Percentiles rank a stretch among this genome's conserved stretches.
Conservation (phyloP, 805 yeast species). For the Candida ficus region DNA sequence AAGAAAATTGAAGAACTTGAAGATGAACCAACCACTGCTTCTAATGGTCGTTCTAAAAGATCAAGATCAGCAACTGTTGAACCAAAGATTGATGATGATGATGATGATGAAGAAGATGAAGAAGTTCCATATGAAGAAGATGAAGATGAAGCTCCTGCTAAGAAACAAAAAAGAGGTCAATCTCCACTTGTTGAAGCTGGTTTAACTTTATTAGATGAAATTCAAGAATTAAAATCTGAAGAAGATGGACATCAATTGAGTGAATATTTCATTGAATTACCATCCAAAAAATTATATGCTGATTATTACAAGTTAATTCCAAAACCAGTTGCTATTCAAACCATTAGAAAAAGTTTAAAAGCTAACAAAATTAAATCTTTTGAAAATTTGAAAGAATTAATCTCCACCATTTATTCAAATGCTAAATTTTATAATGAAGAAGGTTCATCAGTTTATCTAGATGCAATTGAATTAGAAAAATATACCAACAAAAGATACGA, state of each 20-base stretch:
- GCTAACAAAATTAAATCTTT: slow-evolving; percentile 42
- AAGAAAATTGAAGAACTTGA: slow-evolving; percentile 9
- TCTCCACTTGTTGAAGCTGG: slow-evolving; percentile 25
- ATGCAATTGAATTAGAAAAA: slow-evolving; percentile 71
- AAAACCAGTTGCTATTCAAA: slow-evolving; percentile 64
- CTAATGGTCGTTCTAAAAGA: slow-evolving; percentile 18
- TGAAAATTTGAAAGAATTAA: slow-evolving; percentile 49
- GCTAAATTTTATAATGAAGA: slow-evolving; percentile 89
- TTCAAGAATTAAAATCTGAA: slow-evolving; percentile 36
- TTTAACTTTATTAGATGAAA: slow-evolving; percentile 39
- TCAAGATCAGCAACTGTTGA: slow-evolving; percentile 18
- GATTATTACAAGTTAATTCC: slow-evolving; percentile 64
- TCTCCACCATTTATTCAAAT: slow-evolving; percentile 73
- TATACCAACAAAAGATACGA: slow-evolving; percentile 55
- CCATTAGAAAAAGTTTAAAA: slow-evolving; percentile 50
- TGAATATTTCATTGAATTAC: slow-evolving; percentile 62
- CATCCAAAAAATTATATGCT: slow-evolving; percentile 71
- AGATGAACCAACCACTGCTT: slow-evolving; percentile 4
- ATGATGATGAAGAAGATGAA: slow-evolving; percentile 4
- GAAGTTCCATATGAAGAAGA: slow-evolving; percentile 2
- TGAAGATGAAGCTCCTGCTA: slow-evolving; percentile 10
- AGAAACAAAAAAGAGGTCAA: slow-evolving; percentile 22
- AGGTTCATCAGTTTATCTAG: slow-evolving; percentile 79
- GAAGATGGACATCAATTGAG: slow-evolving; percentile 40
- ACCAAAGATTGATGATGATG: slow-evolving; percentile 3